A percentile compares a stretch with the other conserved stretches of the same genome.
These are phyloP conservation scores for Kwoniella dendrophila DNA, from an alignment of 768 basidiomycete species.

Conservation along the genomic window DNA sequence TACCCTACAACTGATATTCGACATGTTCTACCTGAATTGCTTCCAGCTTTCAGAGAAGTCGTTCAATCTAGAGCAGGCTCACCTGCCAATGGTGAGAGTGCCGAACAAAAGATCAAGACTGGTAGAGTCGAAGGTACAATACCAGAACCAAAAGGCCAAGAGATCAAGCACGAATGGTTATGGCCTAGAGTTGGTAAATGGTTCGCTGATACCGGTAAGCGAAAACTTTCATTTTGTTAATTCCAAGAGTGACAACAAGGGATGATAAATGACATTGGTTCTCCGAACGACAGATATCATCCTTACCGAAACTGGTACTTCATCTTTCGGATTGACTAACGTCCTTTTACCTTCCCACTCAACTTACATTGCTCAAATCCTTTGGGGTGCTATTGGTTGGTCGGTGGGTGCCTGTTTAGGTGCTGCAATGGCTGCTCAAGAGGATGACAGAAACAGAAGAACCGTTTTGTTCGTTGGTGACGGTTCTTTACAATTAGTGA, in stretches of 20 bases:
- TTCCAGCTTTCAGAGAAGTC: slow-evolving; percentile 44
- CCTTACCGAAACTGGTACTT: slow-evolving; percentile 85
- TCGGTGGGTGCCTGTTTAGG: slow-evolving; percentile 75
- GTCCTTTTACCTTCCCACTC: slow-evolving; percentile 73
- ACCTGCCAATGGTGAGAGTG: slow-evolving; percentile 28
- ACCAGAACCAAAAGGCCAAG: slow-evolving; percentile 33
- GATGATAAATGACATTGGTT: neutral
- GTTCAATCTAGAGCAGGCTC: slow-evolving; percentile 25
- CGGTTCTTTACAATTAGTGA: slow-evolving; percentile 44
- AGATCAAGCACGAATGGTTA: slow-evolving; percentile 77
- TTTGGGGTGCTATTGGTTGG: slow-evolving; percentile 95
- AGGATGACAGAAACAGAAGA: slow-evolving; percentile 63
- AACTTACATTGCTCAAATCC: slow-evolving; percentile 61
- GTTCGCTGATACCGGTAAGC: slow-evolving; percentile 66
- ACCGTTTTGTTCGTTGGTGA: slow-evolving; percentile 79
- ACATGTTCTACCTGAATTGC: slow-evolving; percentile 51
- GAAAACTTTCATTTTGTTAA: neutral
- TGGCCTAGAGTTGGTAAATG: slow-evolving; percentile 79
- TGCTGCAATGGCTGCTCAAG: slow-evolving; percentile 75
- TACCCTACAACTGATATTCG: slow-evolving; percentile 55
- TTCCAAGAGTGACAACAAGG: neutral
- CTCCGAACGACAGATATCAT: slow-evolving; percentile 63
- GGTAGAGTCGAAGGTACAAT: slow-evolving; percentile 29
- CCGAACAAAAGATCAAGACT: slow-evolving; percentile 39
- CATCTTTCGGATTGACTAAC: slow-evolving; percentile 81